A percentile compares a stretch with the other conserved stretches of the same genome.
Evolutionary conservation across 2,329 filamentous ascomycete genomes (phyloP).

Genomic region (Ceratocystis destructans): DNA sequence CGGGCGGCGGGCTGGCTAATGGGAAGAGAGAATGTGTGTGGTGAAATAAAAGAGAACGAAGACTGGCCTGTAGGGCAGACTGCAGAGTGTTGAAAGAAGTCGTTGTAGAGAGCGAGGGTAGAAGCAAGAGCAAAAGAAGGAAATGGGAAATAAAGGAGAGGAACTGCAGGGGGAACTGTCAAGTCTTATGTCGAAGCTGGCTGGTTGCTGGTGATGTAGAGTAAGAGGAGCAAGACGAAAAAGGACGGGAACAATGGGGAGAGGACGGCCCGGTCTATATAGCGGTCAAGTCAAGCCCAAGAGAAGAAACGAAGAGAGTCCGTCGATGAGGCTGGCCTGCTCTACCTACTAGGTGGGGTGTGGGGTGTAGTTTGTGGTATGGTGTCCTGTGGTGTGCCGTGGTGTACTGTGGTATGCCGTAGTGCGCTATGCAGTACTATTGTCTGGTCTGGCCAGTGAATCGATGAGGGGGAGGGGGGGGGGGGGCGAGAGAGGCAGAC

Average conservation of each 20-base stretch:
- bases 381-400: neutral
- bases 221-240: neutral
- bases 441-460: neutral
- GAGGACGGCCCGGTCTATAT: neutral
- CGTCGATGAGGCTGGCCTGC: neutral
- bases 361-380: neutral
- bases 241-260: neutral
- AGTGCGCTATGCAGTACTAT: neutral
- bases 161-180: neutral
- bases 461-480: neutral
- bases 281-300: neutral
- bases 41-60: neutral
- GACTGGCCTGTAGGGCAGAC: neutral
- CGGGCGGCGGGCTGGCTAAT: conserved; percentile 21
- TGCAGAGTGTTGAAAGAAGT: too few relatives aligned
- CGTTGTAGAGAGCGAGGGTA: neutral
- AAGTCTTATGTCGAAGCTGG: neutral
- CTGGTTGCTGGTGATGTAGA: neutral
- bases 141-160: conserved; percentile 16
- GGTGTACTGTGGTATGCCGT: neutral
- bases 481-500: neutral
- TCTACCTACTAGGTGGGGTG: neutral
- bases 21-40: neutral
- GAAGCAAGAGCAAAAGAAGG: neutral
- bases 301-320: neutral